These are phyloP conservation scores for Leccinum olivaceopallidum DNA, from an alignment of 768 basidiomycete species.

Conservation along the genomic window DNA sequence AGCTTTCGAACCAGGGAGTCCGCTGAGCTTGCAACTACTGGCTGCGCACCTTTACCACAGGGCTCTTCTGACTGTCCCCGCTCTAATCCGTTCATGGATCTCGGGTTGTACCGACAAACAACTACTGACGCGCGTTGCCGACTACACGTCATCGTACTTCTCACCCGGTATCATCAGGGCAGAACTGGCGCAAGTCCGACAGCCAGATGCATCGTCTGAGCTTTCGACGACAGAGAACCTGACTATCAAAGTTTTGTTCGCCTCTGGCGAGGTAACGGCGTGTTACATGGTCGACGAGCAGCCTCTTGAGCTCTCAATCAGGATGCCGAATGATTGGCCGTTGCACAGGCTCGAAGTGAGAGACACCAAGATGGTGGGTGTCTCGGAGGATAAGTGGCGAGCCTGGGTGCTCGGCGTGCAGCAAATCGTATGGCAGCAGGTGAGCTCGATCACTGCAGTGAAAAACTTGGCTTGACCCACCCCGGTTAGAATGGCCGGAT, in stretches of 20 bases:
- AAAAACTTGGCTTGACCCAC: neutral
- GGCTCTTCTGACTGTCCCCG: conserved; percentile 78
- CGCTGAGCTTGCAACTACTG: conserved; percentile 59
- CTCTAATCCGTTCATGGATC: conserved; percentile 84
- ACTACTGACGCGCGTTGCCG: conserved; percentile 70
- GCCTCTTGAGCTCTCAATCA: conserved; percentile 82
- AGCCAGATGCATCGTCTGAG: conserved; percentile 51
- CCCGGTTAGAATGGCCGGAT: conserved; percentile 78
- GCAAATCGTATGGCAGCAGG: conserved; percentile 87
- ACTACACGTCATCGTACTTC: conserved; percentile 82
- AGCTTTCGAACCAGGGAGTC: conserved; percentile 60
- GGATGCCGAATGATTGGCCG: conserved; percentile 90
- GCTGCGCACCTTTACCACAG: conserved; percentile 91
- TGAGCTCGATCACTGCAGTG: conserved; percentile 37
- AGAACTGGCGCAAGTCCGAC: conserved; percentile 76
- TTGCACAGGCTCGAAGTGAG: conserved; percentile 85
- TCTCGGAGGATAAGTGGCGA: conserved; percentile 88
- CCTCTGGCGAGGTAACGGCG: conserved; percentile 79
- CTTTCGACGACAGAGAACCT: conserved; percentile 71
- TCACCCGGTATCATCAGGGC: conserved; percentile 85
- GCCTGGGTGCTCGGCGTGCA: conserved; percentile 93
- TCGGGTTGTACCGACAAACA: conserved; percentile 88
- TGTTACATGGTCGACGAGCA: conserved; percentile 92
- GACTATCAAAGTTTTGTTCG: conserved; percentile 70
- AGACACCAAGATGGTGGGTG: conserved; percentile 82